A percentile compares a stretch with the other conserved stretches of the same genome.
Evolutionary conservation across 1,284 basidiomycete genomes (phyloP).

Genomic region (Fomitopsis betulina): DNA sequence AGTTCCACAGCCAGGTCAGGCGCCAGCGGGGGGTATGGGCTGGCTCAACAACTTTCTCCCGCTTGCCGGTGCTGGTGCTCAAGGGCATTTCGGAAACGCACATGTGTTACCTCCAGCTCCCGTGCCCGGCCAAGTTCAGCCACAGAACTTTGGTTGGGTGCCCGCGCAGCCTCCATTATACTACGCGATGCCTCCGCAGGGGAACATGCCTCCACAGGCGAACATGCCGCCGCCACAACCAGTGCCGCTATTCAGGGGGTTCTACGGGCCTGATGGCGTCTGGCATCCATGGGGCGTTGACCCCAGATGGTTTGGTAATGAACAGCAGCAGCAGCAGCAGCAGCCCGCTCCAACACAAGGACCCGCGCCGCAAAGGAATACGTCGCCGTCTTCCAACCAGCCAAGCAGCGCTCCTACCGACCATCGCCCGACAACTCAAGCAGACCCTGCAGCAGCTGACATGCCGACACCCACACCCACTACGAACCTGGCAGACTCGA

Average conservation of each 20-base stretch:
- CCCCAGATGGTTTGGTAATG: constrained; percentile 11
- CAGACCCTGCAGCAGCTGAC: neutral
- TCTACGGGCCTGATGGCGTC: constrained; percentile 54
- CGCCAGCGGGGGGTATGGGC: constrained; percentile 23
- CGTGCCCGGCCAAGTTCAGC: constrained; percentile 12
- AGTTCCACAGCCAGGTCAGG: constrained; percentile 11
- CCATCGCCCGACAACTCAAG: neutral
- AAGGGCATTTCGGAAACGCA: constrained; percentile 12
- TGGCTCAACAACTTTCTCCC: constrained; percentile 41
- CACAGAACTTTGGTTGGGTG: constrained; percentile 14
- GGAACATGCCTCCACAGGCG: constrained; percentile 17
- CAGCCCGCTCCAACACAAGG: constrained; percentile 7
- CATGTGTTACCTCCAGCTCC: constrained; percentile 13
- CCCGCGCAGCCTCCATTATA: constrained; percentile 18
- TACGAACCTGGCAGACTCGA: constrained; percentile 6
- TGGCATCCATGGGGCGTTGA: constrained; percentile 58
- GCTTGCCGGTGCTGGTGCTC: constrained; percentile 11
- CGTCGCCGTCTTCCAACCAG: neutral
- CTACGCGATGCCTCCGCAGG: constrained; percentile 22
- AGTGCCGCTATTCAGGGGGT: constrained; percentile 41
- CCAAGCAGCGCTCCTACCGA: neutral
- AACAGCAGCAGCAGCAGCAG: neutral
- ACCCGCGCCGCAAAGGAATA: neutral
- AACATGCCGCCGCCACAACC: constrained; percentile 25
- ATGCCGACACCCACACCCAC: constrained; percentile 2